phyloP scores from a whole-genome alignment of 331 rosid species.

The Spiraea crenata region DNA sequence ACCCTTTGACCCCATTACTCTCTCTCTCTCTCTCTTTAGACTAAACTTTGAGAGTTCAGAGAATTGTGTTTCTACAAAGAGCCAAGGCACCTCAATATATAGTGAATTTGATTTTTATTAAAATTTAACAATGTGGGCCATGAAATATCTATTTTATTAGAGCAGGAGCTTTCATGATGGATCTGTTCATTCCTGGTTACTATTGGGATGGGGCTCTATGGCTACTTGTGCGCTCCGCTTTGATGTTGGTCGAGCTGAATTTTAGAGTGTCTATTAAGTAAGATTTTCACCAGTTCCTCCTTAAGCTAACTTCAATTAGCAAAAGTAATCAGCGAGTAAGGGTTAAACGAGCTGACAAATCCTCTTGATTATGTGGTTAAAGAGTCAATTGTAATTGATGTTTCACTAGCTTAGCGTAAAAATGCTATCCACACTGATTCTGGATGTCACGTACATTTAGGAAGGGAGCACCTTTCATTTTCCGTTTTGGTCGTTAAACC shows the following conservation, averaged over 20 bases:
- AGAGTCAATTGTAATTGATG: slow-evolving; percentile 13
- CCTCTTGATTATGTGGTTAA: slow-evolving; percentile 16
- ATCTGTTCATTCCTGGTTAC: not conserved
- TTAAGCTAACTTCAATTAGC: not conserved
- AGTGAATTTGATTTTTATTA: too few species aligned
- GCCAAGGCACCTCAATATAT: slow-evolving; percentile 1
- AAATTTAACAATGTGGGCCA: too few species aligned
- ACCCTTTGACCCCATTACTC: slow-evolving; percentile 31
- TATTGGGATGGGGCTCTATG: slow-evolving; percentile 5
- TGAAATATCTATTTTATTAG: too few species aligned
- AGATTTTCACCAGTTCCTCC: slow-evolving; percentile 21
- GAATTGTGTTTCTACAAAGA: too few species aligned
- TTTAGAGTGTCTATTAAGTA: slow-evolving; percentile 78
- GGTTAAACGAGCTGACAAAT: too few species aligned
- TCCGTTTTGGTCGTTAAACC: not conserved
- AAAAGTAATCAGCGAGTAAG: not conserved
- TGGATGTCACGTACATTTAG: not conserved
- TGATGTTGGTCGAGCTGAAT: slow-evolving; percentile 67
- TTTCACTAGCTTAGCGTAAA: not conserved
- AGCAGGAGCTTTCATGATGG: not conserved
- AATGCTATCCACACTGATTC: not conserved
- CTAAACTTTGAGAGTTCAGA: too few species aligned
- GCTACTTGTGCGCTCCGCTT: slow-evolving; percentile 23
- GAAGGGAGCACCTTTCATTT: not conserved
- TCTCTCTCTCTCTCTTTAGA: not conserved